Evolutionary conservation across 768 basidiomycete species (phyloP).

Genomic region (Trametes cinnabarina): DNA sequence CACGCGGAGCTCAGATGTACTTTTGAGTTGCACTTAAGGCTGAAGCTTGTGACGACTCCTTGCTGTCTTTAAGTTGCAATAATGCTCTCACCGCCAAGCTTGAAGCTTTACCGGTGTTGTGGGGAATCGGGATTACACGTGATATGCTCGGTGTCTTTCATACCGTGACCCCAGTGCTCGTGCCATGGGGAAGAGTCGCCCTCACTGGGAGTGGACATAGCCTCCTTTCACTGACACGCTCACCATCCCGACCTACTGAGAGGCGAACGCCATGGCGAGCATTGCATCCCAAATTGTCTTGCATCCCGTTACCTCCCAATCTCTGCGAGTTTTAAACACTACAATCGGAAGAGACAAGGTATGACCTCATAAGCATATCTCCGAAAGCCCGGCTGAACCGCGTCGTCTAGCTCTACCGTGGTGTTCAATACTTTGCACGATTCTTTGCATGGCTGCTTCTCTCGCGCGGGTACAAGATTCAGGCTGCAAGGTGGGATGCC

Average conservation of each 20-base stretch:
- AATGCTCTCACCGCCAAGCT: no score
- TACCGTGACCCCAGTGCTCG: conserved; percentile 10
- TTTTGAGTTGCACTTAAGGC: no score
- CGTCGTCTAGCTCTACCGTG: conserved; percentile 70
- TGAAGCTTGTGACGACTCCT: no score
- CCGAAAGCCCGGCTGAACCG: not conserved
- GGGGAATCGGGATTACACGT: conserved; percentile 29
- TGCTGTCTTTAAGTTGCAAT: no score
- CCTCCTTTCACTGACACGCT: not conserved
- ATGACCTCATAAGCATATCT: conserved; percentile 15
- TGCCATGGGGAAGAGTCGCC: conserved; percentile 7
- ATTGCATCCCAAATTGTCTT: conserved; percentile 77
- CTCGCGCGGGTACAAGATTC: conserved; percentile 62
- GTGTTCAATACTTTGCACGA: conserved; percentile 87
- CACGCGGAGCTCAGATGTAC: conserved; percentile 9
- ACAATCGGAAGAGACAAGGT: conserved; percentile 93
- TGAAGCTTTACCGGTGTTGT: no score
- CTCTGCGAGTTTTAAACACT: conserved; percentile 74
- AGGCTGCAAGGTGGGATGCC: conserved; percentile 76
- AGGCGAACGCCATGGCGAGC: conserved; percentile 32
- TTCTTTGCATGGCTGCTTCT: conserved; percentile 84
- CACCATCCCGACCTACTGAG: not conserved
- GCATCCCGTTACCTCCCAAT: conserved; percentile 76
- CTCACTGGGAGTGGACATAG: not conserved
- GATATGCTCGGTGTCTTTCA: conserved; percentile 21